phyloP scores from a whole-genome alignment of 2,329 filamentous ascomycete species.

The Cryoendolithus antarcticus region DNA sequence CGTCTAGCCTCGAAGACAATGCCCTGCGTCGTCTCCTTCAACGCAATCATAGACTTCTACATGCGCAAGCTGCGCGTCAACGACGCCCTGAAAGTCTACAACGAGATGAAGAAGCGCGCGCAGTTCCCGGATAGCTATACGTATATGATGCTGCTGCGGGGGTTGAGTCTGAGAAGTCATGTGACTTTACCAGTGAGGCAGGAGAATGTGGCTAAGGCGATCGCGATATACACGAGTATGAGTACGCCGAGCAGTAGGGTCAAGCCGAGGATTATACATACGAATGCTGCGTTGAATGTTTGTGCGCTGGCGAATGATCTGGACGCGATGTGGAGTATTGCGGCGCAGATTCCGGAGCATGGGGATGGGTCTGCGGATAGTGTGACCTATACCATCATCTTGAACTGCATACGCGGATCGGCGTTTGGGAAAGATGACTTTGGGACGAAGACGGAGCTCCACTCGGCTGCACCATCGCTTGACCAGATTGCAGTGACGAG shows the following conservation, averaged over 20 bases:
- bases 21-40: conserved; percentile 70
- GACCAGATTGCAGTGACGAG: conserved; percentile 20
- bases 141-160: conserved; percentile 74
- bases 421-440: conserved; percentile 12
- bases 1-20: conserved; percentile 54
- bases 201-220: conserved; percentile 53
- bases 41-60: conserved; percentile 63
- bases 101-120: conserved; percentile 96
- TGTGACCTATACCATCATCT: conserved; percentile 68
- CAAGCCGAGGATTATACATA: conserved; percentile 65
- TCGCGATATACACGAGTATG: conserved; percentile 68
- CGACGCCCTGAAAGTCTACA: conserved; percentile 68
- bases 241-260: conserved; percentile 49
- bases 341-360: conserved; percentile 54
- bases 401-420: conserved; percentile 57
- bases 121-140: conserved; percentile 71
- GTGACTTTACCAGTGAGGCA: conserved; percentile 35
- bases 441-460: too few relatives aligned
- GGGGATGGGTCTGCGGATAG: conserved; percentile 53
- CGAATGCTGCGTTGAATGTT: conserved; percentile 76
- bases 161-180: conserved; percentile 39
- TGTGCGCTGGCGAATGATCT: conserved; percentile 64
- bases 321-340: conserved; percentile 67
- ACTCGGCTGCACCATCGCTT: conserved; percentile 6
- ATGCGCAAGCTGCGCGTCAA: conserved; percentile 49